These are phyloP conservation scores for Globisporangium cederbergense DNA, from an alignment of 352 stramenopile genomes.

Conservation along the genomic window DNA sequence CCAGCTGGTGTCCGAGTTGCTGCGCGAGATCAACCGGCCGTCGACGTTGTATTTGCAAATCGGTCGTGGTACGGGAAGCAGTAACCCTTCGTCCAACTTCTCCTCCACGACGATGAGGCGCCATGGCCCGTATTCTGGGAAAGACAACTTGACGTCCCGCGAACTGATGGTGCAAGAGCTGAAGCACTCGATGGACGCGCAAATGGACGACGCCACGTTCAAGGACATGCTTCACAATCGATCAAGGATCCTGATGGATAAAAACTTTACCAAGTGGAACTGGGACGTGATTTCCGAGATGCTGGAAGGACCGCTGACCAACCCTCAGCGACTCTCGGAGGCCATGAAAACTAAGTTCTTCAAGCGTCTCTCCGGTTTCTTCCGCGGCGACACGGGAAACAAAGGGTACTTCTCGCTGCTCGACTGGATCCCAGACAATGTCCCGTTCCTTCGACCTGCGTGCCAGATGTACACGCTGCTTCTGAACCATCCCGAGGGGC, in stretches of 20 bases:
- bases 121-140: constrained; percentile 18
- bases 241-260: constrained; percentile 81
- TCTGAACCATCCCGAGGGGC: constrained; percentile 81
- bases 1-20: constrained; percentile 78
- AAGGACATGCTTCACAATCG: constrained; percentile 88
- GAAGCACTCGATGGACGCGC: constrained; percentile 83
- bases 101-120: constrained; percentile 20
- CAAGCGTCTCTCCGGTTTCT: constrained; percentile 88
- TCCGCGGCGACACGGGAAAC: constrained; percentile 86
- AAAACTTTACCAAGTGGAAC: constrained; percentile 91
- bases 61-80: constrained; percentile 8
- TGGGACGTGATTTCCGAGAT: constrained; percentile 90
- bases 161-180: constrained; percentile 86
- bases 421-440: constrained; percentile 88
- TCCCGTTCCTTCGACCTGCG: constrained; percentile 82
- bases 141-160: constrained; percentile 74
- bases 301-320: constrained; percentile 82
- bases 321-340: constrained; percentile 82
- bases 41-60: constrained; percentile 42
- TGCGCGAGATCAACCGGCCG: constrained; percentile 85
- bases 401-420: constrained; percentile 89
- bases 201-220: constrained; percentile 88
- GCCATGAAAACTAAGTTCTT: constrained; percentile 93
- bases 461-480: constrained; percentile 89
- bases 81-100: constrained; percentile 19